phyloP scores from a whole-genome alignment of 2,329 filamentous ascomycete genomes.

The Fonsecaea nubica region DNA sequence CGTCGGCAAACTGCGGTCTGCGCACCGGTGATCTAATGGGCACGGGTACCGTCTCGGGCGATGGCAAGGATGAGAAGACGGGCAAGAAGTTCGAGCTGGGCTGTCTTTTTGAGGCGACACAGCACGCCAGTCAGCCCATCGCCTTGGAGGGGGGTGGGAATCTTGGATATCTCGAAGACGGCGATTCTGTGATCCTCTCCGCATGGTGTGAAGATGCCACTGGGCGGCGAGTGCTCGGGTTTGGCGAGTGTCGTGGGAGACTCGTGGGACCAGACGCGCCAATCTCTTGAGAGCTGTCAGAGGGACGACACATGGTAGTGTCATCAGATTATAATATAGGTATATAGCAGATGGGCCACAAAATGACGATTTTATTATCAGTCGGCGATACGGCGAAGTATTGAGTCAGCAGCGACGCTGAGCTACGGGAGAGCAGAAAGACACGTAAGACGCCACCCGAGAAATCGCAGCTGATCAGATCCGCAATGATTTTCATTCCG shows the following conservation, averaged over 20 bases:
- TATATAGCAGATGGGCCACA: no score
- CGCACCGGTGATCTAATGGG: slow-evolving; percentile 41
- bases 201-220: slow-evolving; percentile 29
- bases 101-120: slow-evolving; percentile 34
- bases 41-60: slow-evolving; percentile 41
- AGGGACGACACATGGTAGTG: not conserved
- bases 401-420: no score
- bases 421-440: not conserved
- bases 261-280: slow-evolving; percentile 21
- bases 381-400: not conserved
- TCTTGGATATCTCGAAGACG: slow-evolving; percentile 30
- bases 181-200: slow-evolving; percentile 30
- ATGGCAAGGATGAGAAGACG: slow-evolving; percentile 13
- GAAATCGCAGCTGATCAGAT: not conserved
- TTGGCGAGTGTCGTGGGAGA: slow-evolving; percentile 32
- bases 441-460: not conserved
- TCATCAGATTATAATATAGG: not conserved
- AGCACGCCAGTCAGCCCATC: slow-evolving; percentile 18
- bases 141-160: slow-evolving; percentile 19
- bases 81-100: slow-evolving; percentile 31
- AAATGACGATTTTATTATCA: no score
- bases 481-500: not conserved
- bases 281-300: not conserved
- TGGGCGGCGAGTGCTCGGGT: slow-evolving; percentile 25
- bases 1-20: slow-evolving; percentile 39